Percentiles rank a stretch among this genome's conserved stretches.
Conservation (phyloP, 768 basidiomycete species). For the Boletus subparvulus region DNA sequence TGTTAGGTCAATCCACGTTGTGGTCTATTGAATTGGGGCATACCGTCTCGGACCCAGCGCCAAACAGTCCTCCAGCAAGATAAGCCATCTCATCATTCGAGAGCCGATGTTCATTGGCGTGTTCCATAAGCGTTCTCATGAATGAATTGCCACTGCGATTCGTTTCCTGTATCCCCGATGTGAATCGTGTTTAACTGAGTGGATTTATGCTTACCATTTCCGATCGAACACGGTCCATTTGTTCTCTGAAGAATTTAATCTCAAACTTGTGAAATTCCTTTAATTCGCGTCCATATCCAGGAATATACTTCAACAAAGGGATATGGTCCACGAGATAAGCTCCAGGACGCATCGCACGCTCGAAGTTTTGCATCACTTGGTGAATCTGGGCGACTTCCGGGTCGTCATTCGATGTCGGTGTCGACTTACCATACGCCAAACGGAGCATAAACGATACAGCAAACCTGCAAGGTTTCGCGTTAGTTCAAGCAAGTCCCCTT, state of each 20-base stretch:
- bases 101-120: conserved; percentile 44
- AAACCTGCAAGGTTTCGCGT: conserved; percentile 17
- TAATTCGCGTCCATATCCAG: conserved; percentile 55
- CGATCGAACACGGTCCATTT: conserved; percentile 43
- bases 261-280: conserved; percentile 52
- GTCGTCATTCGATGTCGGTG: conserved; percentile 21
- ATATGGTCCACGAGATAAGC: conserved; percentile 35
- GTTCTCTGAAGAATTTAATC: conserved; percentile 46
- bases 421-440: conserved; percentile 26
- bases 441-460: conserved; percentile 24
- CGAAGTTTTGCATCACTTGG: conserved; percentile 22
- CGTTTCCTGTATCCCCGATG: conserved; percentile 4
- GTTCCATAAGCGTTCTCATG: conserved; percentile 51
- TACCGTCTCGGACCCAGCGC: conserved; percentile 58
- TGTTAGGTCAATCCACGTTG: background rate
- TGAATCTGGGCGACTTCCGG: conserved; percentile 21
- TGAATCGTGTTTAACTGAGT: background rate
- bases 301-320: conserved; percentile 44
- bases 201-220: conserved; percentile 37
- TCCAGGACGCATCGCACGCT: conserved; percentile 31
- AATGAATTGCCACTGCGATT: conserved; percentile 35
- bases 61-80: conserved; percentile 58
- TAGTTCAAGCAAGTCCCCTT: background rate
- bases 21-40: background rate
- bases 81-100: conserved; percentile 55